These are phyloP conservation scores for Aureobasidium sp. DNA, from an alignment of 2,329 filamentous ascomycete genomes.

Conservation along the genomic window DNA sequence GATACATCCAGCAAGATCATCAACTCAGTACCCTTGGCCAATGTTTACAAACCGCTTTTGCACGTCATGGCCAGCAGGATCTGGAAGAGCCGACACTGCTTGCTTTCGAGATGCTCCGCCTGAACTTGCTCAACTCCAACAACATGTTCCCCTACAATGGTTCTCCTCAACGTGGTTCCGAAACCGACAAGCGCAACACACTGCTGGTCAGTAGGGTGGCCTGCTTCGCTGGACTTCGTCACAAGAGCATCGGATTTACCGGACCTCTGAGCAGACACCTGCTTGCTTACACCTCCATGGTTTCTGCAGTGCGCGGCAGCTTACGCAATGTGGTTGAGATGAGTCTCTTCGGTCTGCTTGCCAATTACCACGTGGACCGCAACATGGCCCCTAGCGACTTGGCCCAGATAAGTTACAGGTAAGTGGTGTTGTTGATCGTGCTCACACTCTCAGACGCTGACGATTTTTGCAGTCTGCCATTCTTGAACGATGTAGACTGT, in stretches of 20 bases:
- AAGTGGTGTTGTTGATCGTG: slow-evolving; percentile 28
- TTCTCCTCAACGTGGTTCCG: slow-evolving; percentile 49
- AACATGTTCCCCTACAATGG: slow-evolving; percentile 54
- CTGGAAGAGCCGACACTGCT: slow-evolving; percentile 72
- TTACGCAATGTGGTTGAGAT: slow-evolving; percentile 80
- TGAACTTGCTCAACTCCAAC: slow-evolving; percentile 67
- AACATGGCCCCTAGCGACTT: slow-evolving; percentile 41
- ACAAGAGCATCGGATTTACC: slow-evolving; percentile 82
- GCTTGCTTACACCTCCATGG: slow-evolving; percentile 75
- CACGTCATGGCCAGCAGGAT: slow-evolving; percentile 28
- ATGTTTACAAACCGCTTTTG: slow-evolving; percentile 54
- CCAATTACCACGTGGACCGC: slow-evolving; percentile 69
- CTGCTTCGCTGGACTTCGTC: slow-evolving; percentile 70
- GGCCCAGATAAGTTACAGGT: slow-evolving; percentile 64
- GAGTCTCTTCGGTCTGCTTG: slow-evolving; percentile 67
- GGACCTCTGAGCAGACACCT: slow-evolving; percentile 87
- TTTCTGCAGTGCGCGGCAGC: slow-evolving; percentile 67
- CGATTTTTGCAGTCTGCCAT: slow-evolving; percentile 44
- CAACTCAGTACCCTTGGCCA: slow-evolving; percentile 76
- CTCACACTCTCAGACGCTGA: background rate
- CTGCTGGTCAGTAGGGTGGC: slow-evolving; percentile 80
- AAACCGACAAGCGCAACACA: slow-evolving; percentile 65
- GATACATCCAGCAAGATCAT: slow-evolving; percentile 72
- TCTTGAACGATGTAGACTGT: slow-evolving; percentile 61
- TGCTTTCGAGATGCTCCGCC: slow-evolving; percentile 74